Evolutionary conservation across 2,329 filamentous ascomycete species (phyloP), one percentile per base, ranked within the genome.

Genomic region (Aureobasidium sp.): DNA sequence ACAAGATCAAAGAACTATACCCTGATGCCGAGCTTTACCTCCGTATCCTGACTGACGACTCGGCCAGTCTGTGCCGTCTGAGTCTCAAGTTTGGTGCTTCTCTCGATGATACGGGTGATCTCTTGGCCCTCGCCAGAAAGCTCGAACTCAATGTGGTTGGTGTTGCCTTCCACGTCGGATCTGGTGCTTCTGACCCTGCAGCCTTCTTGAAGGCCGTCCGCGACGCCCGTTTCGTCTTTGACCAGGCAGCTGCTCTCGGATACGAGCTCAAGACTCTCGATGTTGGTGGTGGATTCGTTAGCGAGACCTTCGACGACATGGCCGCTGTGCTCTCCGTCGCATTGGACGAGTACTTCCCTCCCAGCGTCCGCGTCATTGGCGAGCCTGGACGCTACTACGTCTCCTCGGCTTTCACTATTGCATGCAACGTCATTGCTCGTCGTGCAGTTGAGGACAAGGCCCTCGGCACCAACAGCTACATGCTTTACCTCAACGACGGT

Each of bases 331-430:
- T 99, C 44, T 84, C 88, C 63, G 80, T 83, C 55, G 90, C 93
- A 1, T 79, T 99, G 34, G 91, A 97, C 68, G 83, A 88, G 67
- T 91, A 94, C 76, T 97, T 99, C 77, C 92, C 92, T 2, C 82
- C 88, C 3, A 81, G 85, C 67, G 81, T 97, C 69, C 88, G 88
- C 71, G 81, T 99, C 76, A 99, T 99, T 68, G 93, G 91, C 30
- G 94, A 99, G 78, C 94, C 94, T 2, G 94, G 94, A 54, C 91
- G 94, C 58, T 99, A 94, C 83, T 99, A 97, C 72, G 94, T 96
- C 54, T 88, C 91, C 61, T 86, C 86, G 3, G 94, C 94, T 21
- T 99, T 97, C 77, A 97, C 92, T 47, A 84, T 99, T 67, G 94
- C 94, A 48, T 94, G 90, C 78, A 93, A 96, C 76, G 85, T 99